A percentile compares a stretch with the other conserved stretches of the same genome.
Evolutionary conservation across 352 stramenopile species (phyloP).

Genomic region (Nothophytophthora sp.): DNA sequence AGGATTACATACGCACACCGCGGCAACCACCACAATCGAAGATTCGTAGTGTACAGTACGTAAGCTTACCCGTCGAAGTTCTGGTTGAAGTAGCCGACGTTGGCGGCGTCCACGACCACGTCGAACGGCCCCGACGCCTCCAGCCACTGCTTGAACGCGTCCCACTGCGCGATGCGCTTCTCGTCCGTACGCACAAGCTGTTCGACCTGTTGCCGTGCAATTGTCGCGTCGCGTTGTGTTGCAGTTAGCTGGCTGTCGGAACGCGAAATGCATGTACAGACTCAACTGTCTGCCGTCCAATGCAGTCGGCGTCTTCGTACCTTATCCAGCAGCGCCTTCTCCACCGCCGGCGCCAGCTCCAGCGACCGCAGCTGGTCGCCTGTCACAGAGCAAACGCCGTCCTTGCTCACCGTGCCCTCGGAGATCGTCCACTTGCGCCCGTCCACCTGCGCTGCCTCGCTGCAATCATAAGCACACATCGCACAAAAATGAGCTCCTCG

Average conservation of each 20-base stretch:
- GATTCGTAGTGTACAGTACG: no score
- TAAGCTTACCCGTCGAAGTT: conserved; percentile 90
- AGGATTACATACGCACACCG: conserved; percentile 17
- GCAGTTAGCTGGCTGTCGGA: not conserved
- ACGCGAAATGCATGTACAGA: no score
- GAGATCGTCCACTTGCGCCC: conserved; percentile 56
- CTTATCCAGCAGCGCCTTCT: conserved; percentile 61
- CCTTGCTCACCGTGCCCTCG: conserved; percentile 49
- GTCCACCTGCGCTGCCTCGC: conserved; percentile 61
- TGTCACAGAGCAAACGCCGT: conserved; percentile 62
- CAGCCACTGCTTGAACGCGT: conserved; percentile 84
- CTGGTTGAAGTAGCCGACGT: conserved; percentile 98
- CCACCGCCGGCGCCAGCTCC: conserved; percentile 50
- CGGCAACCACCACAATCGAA: no score
- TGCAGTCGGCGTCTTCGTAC: conserved; percentile 20
- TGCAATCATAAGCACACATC: conserved; percentile 22
- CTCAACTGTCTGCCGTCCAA: conserved; percentile 15
- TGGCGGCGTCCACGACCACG: conserved; percentile 97
- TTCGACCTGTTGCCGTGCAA: conserved; percentile 62
- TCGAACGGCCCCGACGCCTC: conserved; percentile 80
- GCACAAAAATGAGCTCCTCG: no score
- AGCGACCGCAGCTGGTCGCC: conserved; percentile 67
- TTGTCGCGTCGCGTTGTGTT: not conserved
- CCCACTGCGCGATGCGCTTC: conserved; percentile 72
- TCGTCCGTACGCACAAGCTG: conserved; percentile 78